These are phyloP conservation scores for Phialophora macrospora DNA, from an alignment of 2,329 filamentous ascomycete species.

Conservation along the genomic window DNA sequence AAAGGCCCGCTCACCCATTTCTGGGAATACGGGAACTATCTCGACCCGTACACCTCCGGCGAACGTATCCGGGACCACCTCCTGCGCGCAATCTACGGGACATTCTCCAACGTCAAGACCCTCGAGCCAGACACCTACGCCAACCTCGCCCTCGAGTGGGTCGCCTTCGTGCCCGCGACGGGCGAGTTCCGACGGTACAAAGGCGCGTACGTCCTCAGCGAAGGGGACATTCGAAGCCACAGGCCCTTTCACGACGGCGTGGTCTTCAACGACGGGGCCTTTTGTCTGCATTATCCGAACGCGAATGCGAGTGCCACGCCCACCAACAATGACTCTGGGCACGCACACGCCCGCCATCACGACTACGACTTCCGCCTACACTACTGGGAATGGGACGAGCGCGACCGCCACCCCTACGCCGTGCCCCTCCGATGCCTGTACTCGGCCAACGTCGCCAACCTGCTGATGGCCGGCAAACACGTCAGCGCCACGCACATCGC, in stretches of 20 bases:
- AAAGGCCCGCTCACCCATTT: constrained; percentile 17
- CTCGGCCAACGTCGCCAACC: constrained; percentile 12
- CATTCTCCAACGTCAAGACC: constrained; percentile 35
- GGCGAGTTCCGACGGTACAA: constrained; percentile 22
- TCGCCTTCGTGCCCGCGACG: constrained; percentile 22
- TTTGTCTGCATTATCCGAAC: constrained; percentile 64
- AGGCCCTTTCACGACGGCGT: constrained; percentile 63
- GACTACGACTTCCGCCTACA: constrained; percentile 18
- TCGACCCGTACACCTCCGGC: constrained; percentile 32
- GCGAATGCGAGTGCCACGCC: neutral
- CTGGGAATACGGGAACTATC: constrained; percentile 28
- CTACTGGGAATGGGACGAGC: constrained; percentile 22
- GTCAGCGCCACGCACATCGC: constrained; percentile 20
- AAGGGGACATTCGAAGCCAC: constrained; percentile 17
- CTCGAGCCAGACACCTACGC: constrained; percentile 27
- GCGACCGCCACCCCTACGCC: constrained; percentile 12
- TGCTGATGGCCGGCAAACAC: constrained; percentile 24
- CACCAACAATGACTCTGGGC: neutral
- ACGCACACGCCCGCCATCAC: neutral
- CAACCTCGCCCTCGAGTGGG: constrained; percentile 33
- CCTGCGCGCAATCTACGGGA: constrained; percentile 35
- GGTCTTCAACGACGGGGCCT: constrained; percentile 92
- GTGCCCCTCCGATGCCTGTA: constrained; percentile 21
- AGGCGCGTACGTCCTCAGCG: constrained; percentile 17
- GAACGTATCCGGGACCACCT: constrained; percentile 34